Base-by-base conservation (phyloP, 768 basidiomycete genomes). In the Pleurotus platypus region DNA sequence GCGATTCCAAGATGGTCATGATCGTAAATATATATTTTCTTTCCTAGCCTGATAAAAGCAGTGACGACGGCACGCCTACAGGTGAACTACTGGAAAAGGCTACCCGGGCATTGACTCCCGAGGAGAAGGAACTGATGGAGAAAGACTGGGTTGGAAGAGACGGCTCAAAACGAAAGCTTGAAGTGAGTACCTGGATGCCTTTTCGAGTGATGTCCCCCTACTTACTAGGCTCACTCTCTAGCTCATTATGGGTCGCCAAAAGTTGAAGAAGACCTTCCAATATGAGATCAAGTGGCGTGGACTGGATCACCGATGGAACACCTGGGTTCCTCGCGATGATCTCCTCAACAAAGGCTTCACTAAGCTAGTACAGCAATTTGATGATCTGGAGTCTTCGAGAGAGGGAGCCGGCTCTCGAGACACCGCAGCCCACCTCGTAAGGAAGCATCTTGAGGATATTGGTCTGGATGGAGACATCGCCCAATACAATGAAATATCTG, bases 1-100 rank as follows among this genome's bases (percentile, higher is more conserved):
- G 95, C 90, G 95, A 64, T 98, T 94, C 84, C 95, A 98, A 69
- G 95, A 97, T 71, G 96, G 95, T 49, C 90, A 96, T 72, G 95
- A 98, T 79, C 90, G 94, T 90, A 69, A 62, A 85, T 78, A 8
- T 56, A 15, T 62, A 20, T 43, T 56, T 51, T 61, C 35, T 26
- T 26, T 26, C 46, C 59, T 61, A 20, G 35, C 42, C 55, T 16
- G 15, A 49, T 59, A 40, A 49, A 18, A 13, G 22, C 12, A 13
- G 26, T 49, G 24, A n/a, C 11, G 15, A 50, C 16, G 47, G 56
- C 27, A 24, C 49, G 46, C 59, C 48, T 58, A 59, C 57, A 92
- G 89, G 89, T 62, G 95, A 98, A 74, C 75, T 96, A 37, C 64
- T 97, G 61, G 92, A 95, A 73, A 97, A 98, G 72, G 85, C 83